A percentile compares a stretch with the other conserved stretches of the same genome.
phyloP scores from a whole-genome alignment of 352 stramenopile genomes.

The Plasmopara halstedii region DNA sequence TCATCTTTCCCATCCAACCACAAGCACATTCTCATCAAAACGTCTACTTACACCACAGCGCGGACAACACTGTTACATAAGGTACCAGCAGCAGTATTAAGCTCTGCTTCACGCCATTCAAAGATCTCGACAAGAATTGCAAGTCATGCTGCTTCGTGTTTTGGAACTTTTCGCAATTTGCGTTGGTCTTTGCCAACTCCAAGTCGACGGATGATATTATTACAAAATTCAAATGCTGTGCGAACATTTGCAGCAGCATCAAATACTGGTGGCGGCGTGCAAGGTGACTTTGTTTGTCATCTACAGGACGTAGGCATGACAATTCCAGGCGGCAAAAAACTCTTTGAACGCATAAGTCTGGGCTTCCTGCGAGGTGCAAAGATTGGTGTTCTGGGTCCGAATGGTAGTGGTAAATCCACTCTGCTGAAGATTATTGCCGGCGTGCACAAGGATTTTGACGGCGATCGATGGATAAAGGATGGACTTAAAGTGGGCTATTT shows the following conservation, averaged over 20 bases:
- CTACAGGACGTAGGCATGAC: slow-evolving; percentile 65
- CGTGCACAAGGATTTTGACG: slow-evolving; percentile 80
- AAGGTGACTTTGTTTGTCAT: slow-evolving; percentile 80
- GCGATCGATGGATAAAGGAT: slow-evolving; percentile 83
- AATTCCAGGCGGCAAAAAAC: slow-evolving; percentile 75
- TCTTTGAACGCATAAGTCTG: slow-evolving; percentile 74
- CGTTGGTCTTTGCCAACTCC: not conserved
- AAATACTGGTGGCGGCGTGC: slow-evolving; percentile 70
- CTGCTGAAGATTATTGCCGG: slow-evolving; percentile 95
- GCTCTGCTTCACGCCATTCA: not conserved
- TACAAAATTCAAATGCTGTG: slow-evolving; percentile 4
- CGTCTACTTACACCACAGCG: not conserved
- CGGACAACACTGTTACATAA: not conserved
- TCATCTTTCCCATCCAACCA: not conserved
- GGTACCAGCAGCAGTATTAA: not conserved
- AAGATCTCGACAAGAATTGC: slow-evolving; percentile 8
- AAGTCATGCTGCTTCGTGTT: slow-evolving; percentile 6
- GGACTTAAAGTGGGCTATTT: slow-evolving; percentile 84
- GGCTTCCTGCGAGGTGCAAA: slow-evolving; percentile 88
- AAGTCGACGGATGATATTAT: slow-evolving; percentile 13
- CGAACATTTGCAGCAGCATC: slow-evolving; percentile 32
- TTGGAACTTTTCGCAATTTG: slow-evolving; percentile 1
- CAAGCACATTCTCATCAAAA: not conserved
- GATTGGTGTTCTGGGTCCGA: slow-evolving; percentile 93
- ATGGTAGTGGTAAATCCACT: slow-evolving; percentile 94